phyloP scores from a whole-genome alignment of 495 filamentous ascomycete genomes.

The Trypethelium eluteriae region DNA sequence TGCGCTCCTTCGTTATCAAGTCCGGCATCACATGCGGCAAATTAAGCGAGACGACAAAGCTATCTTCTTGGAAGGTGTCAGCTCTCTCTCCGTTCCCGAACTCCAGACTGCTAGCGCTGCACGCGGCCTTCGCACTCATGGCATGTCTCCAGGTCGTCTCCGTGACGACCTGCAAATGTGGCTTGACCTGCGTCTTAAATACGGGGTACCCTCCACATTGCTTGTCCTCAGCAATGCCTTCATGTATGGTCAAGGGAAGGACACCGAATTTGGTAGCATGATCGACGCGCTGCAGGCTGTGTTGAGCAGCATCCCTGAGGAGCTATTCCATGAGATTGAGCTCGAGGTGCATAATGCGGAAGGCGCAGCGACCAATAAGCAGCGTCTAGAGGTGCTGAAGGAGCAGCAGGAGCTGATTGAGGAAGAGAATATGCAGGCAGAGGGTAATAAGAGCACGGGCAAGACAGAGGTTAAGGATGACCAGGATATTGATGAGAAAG shows the following conservation, averaged over 20 bases:
- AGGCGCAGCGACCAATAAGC: constrained; percentile 96
- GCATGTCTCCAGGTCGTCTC: constrained; percentile 75
- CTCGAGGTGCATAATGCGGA: constrained; percentile 96
- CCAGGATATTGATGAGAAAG: constrained; percentile 79
- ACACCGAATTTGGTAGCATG: constrained; percentile 76
- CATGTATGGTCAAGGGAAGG: constrained; percentile 88
- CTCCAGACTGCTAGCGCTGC: constrained; percentile 84
- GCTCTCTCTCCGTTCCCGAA: constrained; percentile 85
- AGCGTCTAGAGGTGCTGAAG: constrained; percentile 96
- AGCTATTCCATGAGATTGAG: constrained; percentile 98
- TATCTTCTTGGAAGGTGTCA: constrained; percentile 90
- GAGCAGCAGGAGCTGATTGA: constrained; percentile 98
- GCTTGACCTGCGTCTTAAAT: constrained; percentile 87
- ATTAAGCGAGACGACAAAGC: constrained; percentile 97
- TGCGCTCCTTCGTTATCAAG: constrained; percentile 92
- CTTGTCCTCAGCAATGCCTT: constrained; percentile 95
- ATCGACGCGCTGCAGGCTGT: constrained; percentile 91
- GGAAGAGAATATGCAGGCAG: constrained; percentile 88
- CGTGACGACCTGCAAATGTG: constrained; percentile 90
- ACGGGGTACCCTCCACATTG: constrained; percentile 88
- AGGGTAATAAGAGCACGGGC: constrained; percentile 55
- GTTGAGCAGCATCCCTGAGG: constrained; percentile 88
- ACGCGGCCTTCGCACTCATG: constrained; percentile 86
- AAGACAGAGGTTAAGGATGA: constrained; percentile 55
- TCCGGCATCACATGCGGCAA: constrained; percentile 96